Evolutionary conservation across 495 filamentous ascomycete species (phyloP), one percentile per base, ranked within the genome.

Genomic region (Xylona heveae): DNA sequence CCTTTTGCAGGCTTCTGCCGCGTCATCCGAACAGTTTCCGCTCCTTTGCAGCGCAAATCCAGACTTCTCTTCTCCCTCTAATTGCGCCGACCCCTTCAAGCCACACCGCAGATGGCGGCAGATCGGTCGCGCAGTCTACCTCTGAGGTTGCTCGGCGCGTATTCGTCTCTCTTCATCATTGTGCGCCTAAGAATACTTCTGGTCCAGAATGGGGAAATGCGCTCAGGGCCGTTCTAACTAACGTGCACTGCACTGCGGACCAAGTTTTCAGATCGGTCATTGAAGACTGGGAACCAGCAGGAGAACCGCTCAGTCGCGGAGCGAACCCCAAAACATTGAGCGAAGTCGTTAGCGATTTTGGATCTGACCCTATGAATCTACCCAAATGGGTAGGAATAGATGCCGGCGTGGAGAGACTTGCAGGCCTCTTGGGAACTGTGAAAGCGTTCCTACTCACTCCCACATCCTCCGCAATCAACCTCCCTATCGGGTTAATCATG

Each of bases 11-110:
- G 34, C 53, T 93, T 29, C 55, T 90, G n/a, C 66, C 68, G 14
- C 61, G 70, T 30, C 79, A 84, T 43, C 71, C 80, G 3, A 82
- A 77, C 8, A 74, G 74, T 21, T 71, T 84, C 48, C 71, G 82
- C 12, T 74, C 82, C 1, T 81, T 73, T 46, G 54, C 64, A 7
- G 44, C 61, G 13, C 77, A 80, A 39, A 64, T 90, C 14, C 68
- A 64, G 35, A 44, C 60, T 12, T 49, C 74, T 7, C 50, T 78
- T 15, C 53, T 58, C 20, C 51, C 51, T 2, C 66, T 62, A 32
- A 42, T 76, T 23, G 69, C 67, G 4, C 66, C 66, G 7, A 77
- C 67, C 8, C 50, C 55, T 5, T 52, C 51, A 12, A 39, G 9
- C 19, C 20, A 26, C 2, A 8, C 36, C 20, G 12, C 31, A 9